Conservation (phyloP, 2,329 filamentous ascomycete species). For the Trichoderma oligosporum region DNA sequence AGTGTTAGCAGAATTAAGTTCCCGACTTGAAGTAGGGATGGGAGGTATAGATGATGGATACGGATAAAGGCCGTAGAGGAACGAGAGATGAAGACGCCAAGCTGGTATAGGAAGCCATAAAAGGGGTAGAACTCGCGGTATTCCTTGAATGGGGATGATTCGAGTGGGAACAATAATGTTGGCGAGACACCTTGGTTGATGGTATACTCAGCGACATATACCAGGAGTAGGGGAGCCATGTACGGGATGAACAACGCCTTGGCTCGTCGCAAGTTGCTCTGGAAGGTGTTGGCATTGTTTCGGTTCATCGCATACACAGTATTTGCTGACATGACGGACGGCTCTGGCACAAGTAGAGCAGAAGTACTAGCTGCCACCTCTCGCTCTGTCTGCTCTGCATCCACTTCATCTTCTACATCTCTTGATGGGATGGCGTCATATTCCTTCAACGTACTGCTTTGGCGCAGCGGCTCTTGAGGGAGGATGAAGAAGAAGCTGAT, state of each 20-base stretch:
- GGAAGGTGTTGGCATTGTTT: conserved; percentile 35
- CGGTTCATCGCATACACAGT: conserved; percentile 26
- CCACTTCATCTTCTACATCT: conserved; percentile 38
- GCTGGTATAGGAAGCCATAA: conserved; percentile 91
- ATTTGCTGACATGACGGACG: conserved; percentile 27
- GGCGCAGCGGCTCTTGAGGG: conserved; percentile 59
- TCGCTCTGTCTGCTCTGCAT: conserved; percentile 33
- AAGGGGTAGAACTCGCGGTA: conserved; percentile 90
- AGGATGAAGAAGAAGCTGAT: conserved; percentile 80
- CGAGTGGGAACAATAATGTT: conserved; percentile 80
- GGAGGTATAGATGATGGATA: conserved; percentile 75
- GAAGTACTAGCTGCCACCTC: conserved; percentile 40
- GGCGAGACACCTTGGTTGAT: conserved; percentile 95
- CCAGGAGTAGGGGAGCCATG: conserved; percentile 87
- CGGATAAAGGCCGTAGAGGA: conserved; percentile 86
- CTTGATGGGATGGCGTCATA: conserved; percentile 53
- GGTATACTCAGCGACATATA: conserved; percentile 94
- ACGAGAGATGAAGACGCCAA: conserved; percentile 90
- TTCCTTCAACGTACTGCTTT: conserved; percentile 40
- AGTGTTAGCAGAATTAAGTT: conserved; percentile 71
- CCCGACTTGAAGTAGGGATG: conserved; percentile 73
- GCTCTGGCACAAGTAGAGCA: conserved; percentile 46
- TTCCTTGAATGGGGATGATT: conserved; percentile 70
- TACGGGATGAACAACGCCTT: conserved; percentile 68
- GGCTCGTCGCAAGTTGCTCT: conserved; percentile 60